Base-by-base conservation (phyloP, 768 basidiomycete species). In the Mycena rosella region DNA sequence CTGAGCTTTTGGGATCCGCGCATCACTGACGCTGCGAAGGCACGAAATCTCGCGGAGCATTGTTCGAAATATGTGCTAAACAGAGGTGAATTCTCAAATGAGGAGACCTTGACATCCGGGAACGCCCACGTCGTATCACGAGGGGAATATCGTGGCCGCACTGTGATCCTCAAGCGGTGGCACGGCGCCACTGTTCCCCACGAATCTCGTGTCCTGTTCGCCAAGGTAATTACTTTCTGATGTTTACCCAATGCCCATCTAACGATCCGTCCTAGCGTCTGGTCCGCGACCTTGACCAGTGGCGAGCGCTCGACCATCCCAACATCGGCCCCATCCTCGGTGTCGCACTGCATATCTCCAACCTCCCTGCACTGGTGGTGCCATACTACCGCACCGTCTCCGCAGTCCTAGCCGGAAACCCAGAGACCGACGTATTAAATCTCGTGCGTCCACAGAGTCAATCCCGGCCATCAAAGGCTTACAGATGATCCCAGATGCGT, bases 401-500 rank as follows among this genome's bases (percentile, higher is more conserved):
- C 10, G 14, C 45, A 17, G 14, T 56, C 0, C 52, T 68, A 5
- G 42, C 47, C 1, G 27, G 29, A 2, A 20, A 65, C 22, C 42
- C 36, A 15, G 11, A 22, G 0, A 42, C 63, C 0, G 66, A 71
- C 18, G 66, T 71, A 2, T n/a, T 60, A 13, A 22, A 24, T 30
- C 60, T 71, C 1, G 70, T 65, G 40, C 10, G 59, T 47, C 11
- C 14, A 20, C 32, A 32, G 8, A 5, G 11, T 24, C n/a, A 7
- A 9, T 32, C 17, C 20, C 32, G 15, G 22, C 10, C 32, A 1
- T 18, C 5, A n/a, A 34, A n/a, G 29, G n/a, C 15, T 44, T 24
- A 42, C 20, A 38, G 32, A 56, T 44, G 49, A 26, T 1, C 26
- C 30, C 57, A 84, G 84, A 63, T 84, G 24, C 65, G 71, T n/a